These are phyloP conservation scores for Phylloporus scabripes DNA, from an alignment of 768 basidiomycete genomes.

Conservation along the genomic window DNA sequence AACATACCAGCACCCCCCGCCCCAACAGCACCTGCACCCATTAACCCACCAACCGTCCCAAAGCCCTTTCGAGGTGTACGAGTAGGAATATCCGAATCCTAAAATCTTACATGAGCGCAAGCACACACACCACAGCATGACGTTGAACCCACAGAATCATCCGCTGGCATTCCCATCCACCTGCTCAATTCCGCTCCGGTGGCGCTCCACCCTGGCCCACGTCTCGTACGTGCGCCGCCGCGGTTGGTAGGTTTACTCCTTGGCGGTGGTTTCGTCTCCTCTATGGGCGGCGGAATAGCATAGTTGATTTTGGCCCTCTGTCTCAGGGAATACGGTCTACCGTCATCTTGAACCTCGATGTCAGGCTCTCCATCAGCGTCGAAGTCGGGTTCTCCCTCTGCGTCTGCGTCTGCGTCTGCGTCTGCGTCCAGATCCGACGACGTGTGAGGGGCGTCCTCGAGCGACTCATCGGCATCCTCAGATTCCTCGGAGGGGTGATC, in stretches of 20 bases:
- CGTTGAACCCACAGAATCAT: conserved; percentile 55
- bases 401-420: conserved; percentile 34
- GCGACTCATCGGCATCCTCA: conserved; percentile 52
- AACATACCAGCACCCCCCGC: conserved; percentile 53
- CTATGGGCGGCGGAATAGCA: conserved; percentile 74
- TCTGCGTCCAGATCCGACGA: conserved; percentile 35
- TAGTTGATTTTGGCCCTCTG: conserved; percentile 67
- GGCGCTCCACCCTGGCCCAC: conserved; percentile 72
- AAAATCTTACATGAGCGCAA: conserved; percentile 2
- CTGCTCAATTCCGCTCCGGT: conserved; percentile 69
- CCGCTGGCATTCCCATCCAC: conserved; percentile 68
- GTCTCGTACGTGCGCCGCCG: conserved; percentile 36
- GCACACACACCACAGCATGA: background rate
- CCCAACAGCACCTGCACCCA: conserved; percentile 40
- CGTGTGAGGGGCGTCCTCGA: conserved; percentile 48
- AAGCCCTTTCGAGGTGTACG: conserved; percentile 67
- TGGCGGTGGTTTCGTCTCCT: conserved; percentile 48
- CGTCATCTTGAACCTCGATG: conserved; percentile 38
- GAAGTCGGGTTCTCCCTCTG: conserved; percentile 36
- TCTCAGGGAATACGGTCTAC: conserved; percentile 51
- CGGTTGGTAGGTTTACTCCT: conserved; percentile 36
- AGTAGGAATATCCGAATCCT: conserved; percentile 70
- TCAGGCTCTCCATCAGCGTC: conserved; percentile 37
- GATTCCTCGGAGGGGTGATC: conserved; percentile 46
- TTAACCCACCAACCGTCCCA: conserved; percentile 50